A percentile compares a stretch with the other conserved stretches of the same genome.
Conservation (phyloP, 2,329 filamentous ascomycete species). For the Verticillium nonalfalfae region DNA sequence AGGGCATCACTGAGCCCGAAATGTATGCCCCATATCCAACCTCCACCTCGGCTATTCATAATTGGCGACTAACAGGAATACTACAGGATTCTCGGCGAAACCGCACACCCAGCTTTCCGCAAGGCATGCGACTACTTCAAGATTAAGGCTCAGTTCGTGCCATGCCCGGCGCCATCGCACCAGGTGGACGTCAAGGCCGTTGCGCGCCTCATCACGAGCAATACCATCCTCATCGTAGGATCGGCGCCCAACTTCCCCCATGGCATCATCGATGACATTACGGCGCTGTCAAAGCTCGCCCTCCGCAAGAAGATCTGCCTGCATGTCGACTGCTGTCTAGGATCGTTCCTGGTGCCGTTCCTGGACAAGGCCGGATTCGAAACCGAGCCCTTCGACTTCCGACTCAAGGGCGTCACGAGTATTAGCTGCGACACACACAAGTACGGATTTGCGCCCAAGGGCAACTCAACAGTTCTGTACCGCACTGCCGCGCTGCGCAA, state of each 20-base stretch:
- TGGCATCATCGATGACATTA: conserved; percentile 94
- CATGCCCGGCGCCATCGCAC: conserved; percentile 78
- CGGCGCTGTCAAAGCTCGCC: conserved; percentile 76
- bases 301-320: conserved; percentile 74
- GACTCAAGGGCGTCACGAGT: conserved; percentile 85
- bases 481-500: conserved; percentile 69
- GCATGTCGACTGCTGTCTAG: conserved; percentile 96
- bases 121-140: conserved; percentile 95
- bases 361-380: conserved; percentile 93
- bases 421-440: conserved; percentile 98
- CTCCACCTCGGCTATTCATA: neutral
- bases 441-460: conserved; percentile 97
- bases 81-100: conserved; percentile 83
- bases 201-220: conserved; percentile 81
- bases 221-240: conserved; percentile 89
- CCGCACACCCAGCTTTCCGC: conserved; percentile 91
- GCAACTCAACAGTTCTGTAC: conserved; percentile 90
- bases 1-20: conserved; percentile 85
- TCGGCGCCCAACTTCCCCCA: conserved; percentile 97
- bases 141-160: conserved; percentile 86
- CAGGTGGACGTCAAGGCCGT: conserved; percentile 77
- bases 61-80: conserved; percentile 8
- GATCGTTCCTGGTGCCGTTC: conserved; percentile 90
- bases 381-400: conserved; percentile 84
- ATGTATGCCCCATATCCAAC: conserved; percentile 55